phyloP scores from a whole-genome alignment of 31 red algal genomes.

The Endocladia muricata region DNA sequence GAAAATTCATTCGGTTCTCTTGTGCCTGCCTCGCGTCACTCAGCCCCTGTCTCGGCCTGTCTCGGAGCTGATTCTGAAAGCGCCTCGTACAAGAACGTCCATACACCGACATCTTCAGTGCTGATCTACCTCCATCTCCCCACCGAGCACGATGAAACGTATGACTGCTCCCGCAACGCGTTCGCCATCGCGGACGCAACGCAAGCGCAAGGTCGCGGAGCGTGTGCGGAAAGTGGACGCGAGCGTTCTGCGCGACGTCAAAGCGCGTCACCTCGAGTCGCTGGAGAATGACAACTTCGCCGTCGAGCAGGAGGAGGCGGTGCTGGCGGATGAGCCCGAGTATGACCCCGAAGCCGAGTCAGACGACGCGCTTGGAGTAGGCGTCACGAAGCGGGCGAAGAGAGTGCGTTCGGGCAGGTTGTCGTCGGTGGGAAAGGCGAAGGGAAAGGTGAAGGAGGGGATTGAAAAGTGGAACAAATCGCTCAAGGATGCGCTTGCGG shows the following conservation, averaged over 20 bases:
- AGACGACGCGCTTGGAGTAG: conserved; percentile 16
- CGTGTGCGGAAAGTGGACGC: conserved; percentile 39
- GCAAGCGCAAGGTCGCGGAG: conserved; percentile 59
- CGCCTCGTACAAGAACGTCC: not conserved
- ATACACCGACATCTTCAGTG: too few relatives aligned
- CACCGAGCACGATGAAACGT: too few relatives aligned
- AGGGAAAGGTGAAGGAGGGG: not conserved
- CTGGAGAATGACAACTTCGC: conserved; percentile 66
- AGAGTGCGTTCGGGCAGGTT: not conserved
- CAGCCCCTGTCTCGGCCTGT: too few relatives aligned
- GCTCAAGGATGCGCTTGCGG: conserved; percentile 16
- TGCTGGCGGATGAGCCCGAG: conserved; percentile 38
- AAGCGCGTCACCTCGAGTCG: conserved; percentile 28
- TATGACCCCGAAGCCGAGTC: conserved; percentile 33
- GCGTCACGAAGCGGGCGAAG: conserved; percentile 5
- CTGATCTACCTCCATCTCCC: too few relatives aligned
- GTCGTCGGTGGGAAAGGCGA: not conserved
- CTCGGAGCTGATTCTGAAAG: too few relatives aligned
- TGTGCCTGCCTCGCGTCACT: too few relatives aligned
- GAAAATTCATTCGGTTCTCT: too few relatives aligned
- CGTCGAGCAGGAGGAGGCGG: conserved; percentile 34
- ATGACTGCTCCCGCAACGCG: not conserved
- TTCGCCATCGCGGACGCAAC: conserved; percentile 8
- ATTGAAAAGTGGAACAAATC: conserved; percentile 68
- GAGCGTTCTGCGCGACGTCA: conserved; percentile 10